Evolutionary conservation across 345 rosid species (phyloP).

Genomic region (Mangifera indica): DNA sequence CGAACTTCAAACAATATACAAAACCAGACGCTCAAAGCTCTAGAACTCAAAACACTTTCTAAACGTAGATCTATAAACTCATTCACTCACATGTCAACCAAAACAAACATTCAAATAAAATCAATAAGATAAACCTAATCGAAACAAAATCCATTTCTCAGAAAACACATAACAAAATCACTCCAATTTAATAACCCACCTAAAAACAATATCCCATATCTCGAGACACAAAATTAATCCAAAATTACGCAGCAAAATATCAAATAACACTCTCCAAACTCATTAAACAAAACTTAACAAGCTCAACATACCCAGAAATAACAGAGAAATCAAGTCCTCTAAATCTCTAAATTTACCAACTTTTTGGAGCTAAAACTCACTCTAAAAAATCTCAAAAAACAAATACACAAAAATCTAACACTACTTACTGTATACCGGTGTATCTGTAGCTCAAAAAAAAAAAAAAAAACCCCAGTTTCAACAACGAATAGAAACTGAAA

Average conservation of each 20-base stretch:
- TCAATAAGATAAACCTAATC: constrained; percentile 7
- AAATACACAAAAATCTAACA: constrained; percentile 25
- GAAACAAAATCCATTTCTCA: constrained; percentile 21
- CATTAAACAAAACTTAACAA: constrained; percentile 9
- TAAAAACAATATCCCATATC: constrained; percentile 11
- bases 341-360: constrained; percentile 27
- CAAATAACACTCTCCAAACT: constrained; percentile 9
- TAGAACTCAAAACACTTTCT: constrained; percentile 18
- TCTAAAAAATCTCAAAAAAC: neutral
- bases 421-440: constrained; percentile 32
- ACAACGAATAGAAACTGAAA: constrained; percentile 40
- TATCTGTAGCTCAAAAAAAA: constrained; percentile 16
- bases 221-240: constrained; percentile 12
- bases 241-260: neutral
- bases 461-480: constrained; percentile 29
- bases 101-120: constrained; percentile 20
- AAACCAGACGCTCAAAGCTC: constrained; percentile 20
- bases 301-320: neutral
- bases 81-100: constrained; percentile 14
- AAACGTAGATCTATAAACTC: constrained; percentile 36
- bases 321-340: constrained; percentile 15
- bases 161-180: constrained; percentile 1
- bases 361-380: constrained; percentile 25
- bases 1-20: constrained; percentile 11
- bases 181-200: constrained; percentile 14